Evolutionary conservation across 2,329 filamentous ascomycete genomes (phyloP).

Genomic region (Aspergillus clavatus): DNA sequence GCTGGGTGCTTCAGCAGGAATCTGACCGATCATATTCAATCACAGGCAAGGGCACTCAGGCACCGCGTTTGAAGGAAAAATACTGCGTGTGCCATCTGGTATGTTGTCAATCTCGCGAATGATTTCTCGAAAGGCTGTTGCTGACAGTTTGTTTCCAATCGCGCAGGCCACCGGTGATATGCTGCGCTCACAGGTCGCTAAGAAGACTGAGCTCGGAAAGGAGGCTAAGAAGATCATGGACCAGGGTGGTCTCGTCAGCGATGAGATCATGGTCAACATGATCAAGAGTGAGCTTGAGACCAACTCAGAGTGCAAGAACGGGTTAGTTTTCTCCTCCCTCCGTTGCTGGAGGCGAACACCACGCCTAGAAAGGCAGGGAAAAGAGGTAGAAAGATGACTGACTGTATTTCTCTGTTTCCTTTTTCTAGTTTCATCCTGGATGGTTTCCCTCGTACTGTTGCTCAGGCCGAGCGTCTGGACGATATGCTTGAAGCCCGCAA

Average conservation of each 20-base stretch:
- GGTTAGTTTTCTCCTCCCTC: slow-evolving; percentile 53
- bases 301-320: slow-evolving; percentile 94
- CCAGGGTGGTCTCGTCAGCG: slow-evolving; percentile 91
- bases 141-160: neutral
- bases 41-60: slow-evolving; percentile 96
- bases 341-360: slow-evolving; percentile 9
- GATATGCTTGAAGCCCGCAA: slow-evolving; percentile 75
- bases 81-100: slow-evolving; percentile 97
- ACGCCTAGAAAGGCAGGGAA: no score
- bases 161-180: slow-evolving; percentile 92
- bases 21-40: slow-evolving; percentile 16
- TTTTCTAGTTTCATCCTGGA: slow-evolving; percentile 86
- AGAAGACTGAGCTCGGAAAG: slow-evolving; percentile 89
- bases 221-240: slow-evolving; percentile 99
- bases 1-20: slow-evolving; percentile 2
- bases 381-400: slow-evolving; percentile 8
- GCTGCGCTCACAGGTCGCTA: slow-evolving; percentile 95
- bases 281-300: slow-evolving; percentile 94
- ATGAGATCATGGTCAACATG: slow-evolving; percentile 99
- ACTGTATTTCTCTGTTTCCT: slow-evolving; percentile 7
- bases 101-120: slow-evolving; percentile 36
- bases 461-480: slow-evolving; percentile 91
- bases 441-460: slow-evolving; percentile 94
- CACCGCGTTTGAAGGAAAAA: slow-evolving; percentile 96
- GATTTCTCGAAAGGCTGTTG: slow-evolving; percentile 9